phyloP scores from a whole-genome alignment of 129 eudicot genomes.

The Gnaphalium uliginosum region DNA sequence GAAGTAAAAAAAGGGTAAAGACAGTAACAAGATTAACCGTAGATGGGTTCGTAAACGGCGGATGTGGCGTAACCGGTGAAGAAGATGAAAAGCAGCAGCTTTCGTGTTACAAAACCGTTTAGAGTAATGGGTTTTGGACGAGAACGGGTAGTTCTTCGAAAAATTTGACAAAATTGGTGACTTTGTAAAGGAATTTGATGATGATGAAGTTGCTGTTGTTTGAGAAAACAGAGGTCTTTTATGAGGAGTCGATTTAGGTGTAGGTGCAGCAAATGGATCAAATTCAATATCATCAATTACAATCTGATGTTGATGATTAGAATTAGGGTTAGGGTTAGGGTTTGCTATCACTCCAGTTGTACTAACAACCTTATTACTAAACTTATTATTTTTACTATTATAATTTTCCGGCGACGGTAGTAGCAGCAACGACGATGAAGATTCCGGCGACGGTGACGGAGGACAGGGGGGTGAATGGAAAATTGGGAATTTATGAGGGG shows the following conservation, averaged over 20 bases:
- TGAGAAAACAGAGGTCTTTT: slow-evolving; percentile 58
- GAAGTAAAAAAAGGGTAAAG: slow-evolving; percentile 87
- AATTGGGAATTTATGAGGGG: slow-evolving; percentile 39
- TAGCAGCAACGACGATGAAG: slow-evolving; percentile 25
- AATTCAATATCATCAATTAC: slow-evolving; percentile 36
- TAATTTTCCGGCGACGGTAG: slow-evolving; percentile 20
- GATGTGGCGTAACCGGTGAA: slow-evolving; percentile 58
- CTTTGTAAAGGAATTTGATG: slow-evolving; percentile 42
- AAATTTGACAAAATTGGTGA: slow-evolving; percentile 38
- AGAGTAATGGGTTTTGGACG: slow-evolving; percentile 33
- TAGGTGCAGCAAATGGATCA: slow-evolving; percentile 35
- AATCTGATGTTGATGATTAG: slow-evolving; percentile 38
- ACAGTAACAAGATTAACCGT: slow-evolving; percentile 60
- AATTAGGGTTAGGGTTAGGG: slow-evolving; percentile 33
- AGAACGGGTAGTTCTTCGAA: slow-evolving; percentile 39
- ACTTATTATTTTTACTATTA: neutral
- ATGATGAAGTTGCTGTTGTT: slow-evolving; percentile 29
- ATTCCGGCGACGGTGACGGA: slow-evolving; percentile 24
- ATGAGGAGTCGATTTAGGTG: slow-evolving; percentile 57
- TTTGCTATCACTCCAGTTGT: neutral
- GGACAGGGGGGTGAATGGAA: slow-evolving; percentile 24
- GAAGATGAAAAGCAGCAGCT: slow-evolving; percentile 40
- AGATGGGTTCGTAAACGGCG: slow-evolving; percentile 62
- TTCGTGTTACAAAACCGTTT: slow-evolving; percentile 35
- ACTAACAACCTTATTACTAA: neutral